Evolutionary conservation across 805 yeast genomes (phyloP), one percentile per base, ranked within the genome.

Genomic region (Schwanniomyces yamadae): DNA sequence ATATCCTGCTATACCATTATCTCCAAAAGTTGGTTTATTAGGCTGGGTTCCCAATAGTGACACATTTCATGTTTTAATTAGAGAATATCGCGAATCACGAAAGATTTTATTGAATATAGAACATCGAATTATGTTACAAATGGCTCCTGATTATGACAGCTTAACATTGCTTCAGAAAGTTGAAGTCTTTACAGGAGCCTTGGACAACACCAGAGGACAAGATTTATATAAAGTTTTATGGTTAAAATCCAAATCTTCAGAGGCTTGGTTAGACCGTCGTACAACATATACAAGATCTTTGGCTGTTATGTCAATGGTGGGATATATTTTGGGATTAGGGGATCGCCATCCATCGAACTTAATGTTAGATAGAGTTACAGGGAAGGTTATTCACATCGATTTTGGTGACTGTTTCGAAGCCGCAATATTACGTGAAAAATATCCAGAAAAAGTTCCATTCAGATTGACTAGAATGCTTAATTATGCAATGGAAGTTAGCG

Each of bases 381-480:
- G 99, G 42, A 89, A 91, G 54, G 96, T 93, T 34, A 77, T 93
- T 24, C 99, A 93, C 57, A 91, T 93, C 62, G 99, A 93, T 71
- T 93, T 91, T 63, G 99, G 99, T 47, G 99, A 93, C 58, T 93
- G 99, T 75, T 93, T 93, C 54, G 99, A 93, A 58, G 96, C 98
- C 2, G 99, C 99, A 0, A 89, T 91, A 33, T 65, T 93, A 42
- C 78, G 99, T 48, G 99, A 95, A 49, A 93, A 93, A 57, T 95
- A 85, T 59, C 99, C 99, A 0, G 99, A 93, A 54, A 91, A 90
- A 59, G 99, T 93, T 16, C 99, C 99, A 6, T 93, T 93, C 69
- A 75, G 99, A 59, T 73, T 93, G 40, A 93, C 99, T 0, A 73
- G 99, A 60, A 93, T 93, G 99, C 71, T 95, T 46, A 89, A 95